Base-by-base conservation (phyloP, 805 yeast genomes). In the Nakazawaea siamensis region DNA sequence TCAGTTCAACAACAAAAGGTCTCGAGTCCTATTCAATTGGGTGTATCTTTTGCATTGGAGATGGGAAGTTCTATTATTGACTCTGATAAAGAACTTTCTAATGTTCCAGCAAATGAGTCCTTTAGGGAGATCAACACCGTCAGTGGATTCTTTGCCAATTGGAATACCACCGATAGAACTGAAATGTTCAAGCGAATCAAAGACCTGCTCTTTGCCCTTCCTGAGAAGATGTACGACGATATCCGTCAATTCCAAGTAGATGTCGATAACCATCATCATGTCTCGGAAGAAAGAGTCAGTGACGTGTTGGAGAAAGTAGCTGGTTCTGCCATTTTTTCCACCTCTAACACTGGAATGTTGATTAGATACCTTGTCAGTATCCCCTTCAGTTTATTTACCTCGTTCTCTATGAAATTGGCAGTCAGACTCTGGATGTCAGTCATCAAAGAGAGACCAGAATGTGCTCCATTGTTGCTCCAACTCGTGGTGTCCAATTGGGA, bases 21-120 rank as follows among this genome's bases (percentile, higher is more conserved):
- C 37, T 19, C 30, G n/a, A 40, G 44, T 30, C 33, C 51, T 24
- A 69, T 83, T 27, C 79, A 82, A 38, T 77, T 70, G 48, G 97
- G 97, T 36, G 80, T 87, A 32, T 79, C 94, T 0, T 84, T 90
- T 65, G 97, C 98, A 0, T 61, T 88, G 39, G 92, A 84, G 44
- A 71, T 86, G 78, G 94, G 95, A 1, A 86, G 92, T 4, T 54
- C 71, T 4, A 69, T 85, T 10, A 58, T 77, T n/a, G 66, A 78
- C 14, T 66, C 66, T 19, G 94, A 85, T 47, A 61, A 78, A 29
- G 92, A 82, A 47, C 54, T 79, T 19, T 67, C 73, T 2, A 68
- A 70, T 28, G 61, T 76, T 27, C 51, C 68, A 33, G 40, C 58
- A 39, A 45, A 60, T 40, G 13, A 33, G 43, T 10, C 42, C 43